phyloP scores from a whole-genome alignment of 164 flowering plant genomes.

The Liquidambar formosana region DNA sequence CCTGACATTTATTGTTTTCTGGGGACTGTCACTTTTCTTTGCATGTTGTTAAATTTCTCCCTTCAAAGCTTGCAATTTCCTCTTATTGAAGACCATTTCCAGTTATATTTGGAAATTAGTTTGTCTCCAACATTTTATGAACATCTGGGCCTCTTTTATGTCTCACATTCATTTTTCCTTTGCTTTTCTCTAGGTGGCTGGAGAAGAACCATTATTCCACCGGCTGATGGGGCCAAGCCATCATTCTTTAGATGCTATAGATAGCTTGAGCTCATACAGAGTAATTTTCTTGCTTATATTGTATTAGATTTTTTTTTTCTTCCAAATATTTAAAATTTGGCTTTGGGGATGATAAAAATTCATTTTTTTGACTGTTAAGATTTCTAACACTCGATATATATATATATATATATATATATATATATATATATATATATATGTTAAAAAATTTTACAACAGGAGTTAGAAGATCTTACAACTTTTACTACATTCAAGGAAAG shows the following conservation, averaged over 20 bases:
- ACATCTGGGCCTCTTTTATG: background rate
- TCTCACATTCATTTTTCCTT: conserved; percentile 6
- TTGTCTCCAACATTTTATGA: background rate
- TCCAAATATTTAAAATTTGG: background rate
- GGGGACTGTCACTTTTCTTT: background rate
- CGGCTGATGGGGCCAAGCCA: conserved; percentile 52
- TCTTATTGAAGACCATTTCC: background rate
- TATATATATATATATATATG: too few species aligned
- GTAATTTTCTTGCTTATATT: background rate
- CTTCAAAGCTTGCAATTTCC: background rate
- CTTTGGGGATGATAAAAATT: background rate
- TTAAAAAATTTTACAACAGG: too few species aligned
- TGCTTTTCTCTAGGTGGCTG: conserved; percentile 33
- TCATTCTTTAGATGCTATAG: conserved; percentile 60
- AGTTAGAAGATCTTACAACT: conserved; percentile 37
- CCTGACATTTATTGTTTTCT: background rate
- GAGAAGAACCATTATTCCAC: conserved; percentile 56
- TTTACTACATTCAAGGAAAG: conserved; percentile 77
- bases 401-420: too few species aligned
- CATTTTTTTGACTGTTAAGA: background rate
- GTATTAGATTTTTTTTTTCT: background rate
- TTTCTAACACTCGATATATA: too few species aligned
- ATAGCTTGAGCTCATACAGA: conserved; percentile 35
- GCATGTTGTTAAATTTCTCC: background rate
- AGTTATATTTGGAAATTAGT: background rate